phyloP scores from a whole-genome alignment of 768 basidiomycete genomes.

The Mycena haematopus region DNA sequence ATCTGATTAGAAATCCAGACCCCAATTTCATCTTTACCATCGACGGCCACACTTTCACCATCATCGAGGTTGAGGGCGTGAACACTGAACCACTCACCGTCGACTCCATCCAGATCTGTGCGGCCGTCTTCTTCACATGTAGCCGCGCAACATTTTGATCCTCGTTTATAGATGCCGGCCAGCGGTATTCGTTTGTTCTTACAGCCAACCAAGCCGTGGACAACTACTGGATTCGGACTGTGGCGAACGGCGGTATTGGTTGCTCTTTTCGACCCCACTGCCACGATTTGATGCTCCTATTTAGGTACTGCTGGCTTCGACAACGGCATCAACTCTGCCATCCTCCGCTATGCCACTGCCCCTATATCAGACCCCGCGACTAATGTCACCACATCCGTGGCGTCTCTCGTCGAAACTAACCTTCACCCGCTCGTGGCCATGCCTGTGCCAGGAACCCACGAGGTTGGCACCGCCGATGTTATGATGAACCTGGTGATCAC shows the following conservation, averaged over 20 bases:
- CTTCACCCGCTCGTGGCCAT: constrained; percentile 43
- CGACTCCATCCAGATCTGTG: constrained; percentile 24
- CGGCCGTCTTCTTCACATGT: neutral
- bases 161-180: constrained; percentile 31
- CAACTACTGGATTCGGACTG: constrained; percentile 53
- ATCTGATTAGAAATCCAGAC: too few species aligned
- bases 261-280: too few species aligned
- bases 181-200: constrained; percentile 46
- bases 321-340: too few species aligned
- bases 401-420: constrained; percentile 44
- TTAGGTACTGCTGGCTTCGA: too few species aligned
- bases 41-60: constrained; percentile 36
- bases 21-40: constrained; percentile 28
- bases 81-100: constrained; percentile 36
- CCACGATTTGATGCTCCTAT: too few species aligned
- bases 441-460: constrained; percentile 13
- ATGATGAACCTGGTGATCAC: constrained; percentile 20
- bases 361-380: too few species aligned
- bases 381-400: constrained; percentile 26
- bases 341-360: too few species aligned
- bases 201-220: constrained; percentile 46
- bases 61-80: constrained; percentile 46
- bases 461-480: constrained; percentile 23
- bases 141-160: neutral
- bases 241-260: constrained; percentile 34